Base-by-base conservation (phyloP, 345 rosid genomes). In the Eucalyptus lansdowneana region DNA sequence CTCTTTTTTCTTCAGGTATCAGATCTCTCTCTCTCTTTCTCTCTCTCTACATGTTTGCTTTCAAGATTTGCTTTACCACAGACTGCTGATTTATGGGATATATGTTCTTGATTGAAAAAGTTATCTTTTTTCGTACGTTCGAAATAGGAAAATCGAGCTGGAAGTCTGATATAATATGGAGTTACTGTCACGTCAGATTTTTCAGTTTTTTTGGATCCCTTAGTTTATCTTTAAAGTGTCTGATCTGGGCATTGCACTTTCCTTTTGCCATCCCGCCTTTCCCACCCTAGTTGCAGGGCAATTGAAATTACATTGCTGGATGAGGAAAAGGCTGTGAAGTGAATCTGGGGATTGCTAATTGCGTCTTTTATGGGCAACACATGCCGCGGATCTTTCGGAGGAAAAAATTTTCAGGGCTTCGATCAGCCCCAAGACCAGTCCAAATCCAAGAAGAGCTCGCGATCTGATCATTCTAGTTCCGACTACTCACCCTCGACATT, bases 341-440 rank as follows among this genome's bases (percentile, higher is more conserved):
- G 58, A 44, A 88, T 91, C 69, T 91, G 89, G 87, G 89, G 89
- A 88, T 91, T 91, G 87, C 83, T 76, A 37, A 87, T 90, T 92
- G 93, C 96, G 25, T 76, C 22, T 95, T 97, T 96, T 92, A 98
- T 98, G 99, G 99, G 99, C 97, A 98, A 98, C 92, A 92, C 99
- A 94, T 98, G 99, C 95, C 96, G 99, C 89, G 98, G 98, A 91
- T 94, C 99, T 93, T 95, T 95, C 91, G 94, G 94, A 94, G 97
- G 93, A 92, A 95, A 92, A 94, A 87, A 93, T 89, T 93, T 92
- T 93, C 96, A 94, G 97, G 98, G 98, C 93, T 92, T 80, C 94
- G 90, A 81, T 89, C 95, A 92, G 94, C 98, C 99, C 93, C 95
- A 95, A 85, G 98, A 93, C 34, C 93, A 87, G 76, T 89, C 93